phyloP scores from a whole-genome alignment of 305 asterid species.

The Solanum chacoense region DNA sequence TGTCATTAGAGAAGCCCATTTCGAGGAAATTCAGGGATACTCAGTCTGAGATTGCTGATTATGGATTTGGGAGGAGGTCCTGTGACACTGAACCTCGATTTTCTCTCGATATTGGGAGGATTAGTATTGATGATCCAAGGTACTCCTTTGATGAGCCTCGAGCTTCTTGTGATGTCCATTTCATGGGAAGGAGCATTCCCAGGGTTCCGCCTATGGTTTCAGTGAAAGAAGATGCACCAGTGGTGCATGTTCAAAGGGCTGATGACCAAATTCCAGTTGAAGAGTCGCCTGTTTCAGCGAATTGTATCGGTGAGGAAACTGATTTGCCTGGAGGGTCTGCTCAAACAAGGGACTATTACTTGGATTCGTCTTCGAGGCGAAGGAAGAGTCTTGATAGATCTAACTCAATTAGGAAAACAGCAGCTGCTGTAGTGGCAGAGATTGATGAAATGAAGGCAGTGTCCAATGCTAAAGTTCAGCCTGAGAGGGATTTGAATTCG shows the following conservation, averaged over 20 bases:
- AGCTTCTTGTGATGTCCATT: slow-evolving; percentile 88
- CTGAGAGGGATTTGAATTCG: slow-evolving; percentile 40
- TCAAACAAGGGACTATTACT: slow-evolving; percentile 75
- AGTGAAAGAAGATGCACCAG: slow-evolving; percentile 67
- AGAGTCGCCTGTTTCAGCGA: slow-evolving; percentile 18
- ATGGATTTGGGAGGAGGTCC: slow-evolving; percentile 84
- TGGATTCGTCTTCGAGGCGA: slow-evolving; percentile 69
- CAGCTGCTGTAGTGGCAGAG: slow-evolving; percentile 82
- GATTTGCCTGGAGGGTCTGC: slow-evolving; percentile 69
- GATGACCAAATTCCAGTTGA: slow-evolving; percentile 78
- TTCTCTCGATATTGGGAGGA: slow-evolving; percentile 81
- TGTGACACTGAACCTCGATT: slow-evolving; percentile 85
- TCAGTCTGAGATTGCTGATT: slow-evolving; percentile 90
- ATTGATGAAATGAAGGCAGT: slow-evolving; percentile 57
- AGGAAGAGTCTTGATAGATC: slow-evolving; percentile 97
- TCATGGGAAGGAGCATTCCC: slow-evolving; percentile 61
- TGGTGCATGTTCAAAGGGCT: slow-evolving; percentile 28
- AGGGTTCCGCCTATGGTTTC: slow-evolving; percentile 69
- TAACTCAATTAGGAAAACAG: slow-evolving; percentile 68
- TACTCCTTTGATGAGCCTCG: slow-evolving; percentile 90
- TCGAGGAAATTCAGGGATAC: slow-evolving; percentile 69
- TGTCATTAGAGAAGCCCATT: slow-evolving; percentile 74
- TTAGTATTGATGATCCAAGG: slow-evolving; percentile 79
- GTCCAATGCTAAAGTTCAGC: slow-evolving; percentile 53
- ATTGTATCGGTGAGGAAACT: slow-evolving; percentile 21